A percentile compares a stretch with the other conserved stretches of the same genome.
Conservation (phyloP, 352 stramenopile genomes). For the Phytophthora sp. region DNA sequence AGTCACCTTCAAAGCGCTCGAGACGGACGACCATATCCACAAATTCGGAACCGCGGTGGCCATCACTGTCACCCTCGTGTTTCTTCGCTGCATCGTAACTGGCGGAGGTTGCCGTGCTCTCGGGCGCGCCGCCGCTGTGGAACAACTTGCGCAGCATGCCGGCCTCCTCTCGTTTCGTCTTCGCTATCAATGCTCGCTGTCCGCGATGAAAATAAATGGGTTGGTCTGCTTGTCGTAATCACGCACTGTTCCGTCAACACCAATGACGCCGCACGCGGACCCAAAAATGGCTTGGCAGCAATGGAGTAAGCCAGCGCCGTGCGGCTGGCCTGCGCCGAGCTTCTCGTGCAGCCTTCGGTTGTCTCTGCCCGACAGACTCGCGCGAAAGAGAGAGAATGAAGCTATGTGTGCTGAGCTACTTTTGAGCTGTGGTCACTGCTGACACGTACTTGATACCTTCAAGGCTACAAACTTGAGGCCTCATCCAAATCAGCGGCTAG, state of each 20-base stretch:
- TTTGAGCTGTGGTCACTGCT: too few species aligned
- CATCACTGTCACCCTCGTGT: background rate
- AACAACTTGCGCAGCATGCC: conserved; percentile 70
- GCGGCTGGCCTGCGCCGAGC: too few species aligned
- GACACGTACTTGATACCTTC: too few species aligned
- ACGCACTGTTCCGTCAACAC: background rate
- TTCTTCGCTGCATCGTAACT: conserved; percentile 7
- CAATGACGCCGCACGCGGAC: background rate
- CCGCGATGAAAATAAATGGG: conserved; percentile 33
- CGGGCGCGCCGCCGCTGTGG: conserved; percentile 20
- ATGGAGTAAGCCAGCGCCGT: background rate
- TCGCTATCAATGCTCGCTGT: background rate
- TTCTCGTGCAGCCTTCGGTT: too few species aligned
- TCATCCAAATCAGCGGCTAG: too few species aligned
- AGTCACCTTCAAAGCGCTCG: conserved; percentile 49
- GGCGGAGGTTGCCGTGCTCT: conserved; percentile 16
- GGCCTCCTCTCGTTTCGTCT: background rate
- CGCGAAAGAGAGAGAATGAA: too few species aligned
- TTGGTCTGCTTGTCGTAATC: conserved; percentile 20
- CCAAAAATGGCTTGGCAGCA: conserved; percentile 13
- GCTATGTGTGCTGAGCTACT: too few species aligned
- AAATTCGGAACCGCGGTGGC: conserved; percentile 26
- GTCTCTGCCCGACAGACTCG: too few species aligned
- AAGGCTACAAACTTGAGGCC: too few species aligned
- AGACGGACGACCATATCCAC: conserved; percentile 33